Percentiles rank a stretch among this genome's conserved stretches.
These are phyloP conservation scores for Prunus mume DNA, from an alignment of 306 rosid genomes.

Conservation along the genomic window DNA sequence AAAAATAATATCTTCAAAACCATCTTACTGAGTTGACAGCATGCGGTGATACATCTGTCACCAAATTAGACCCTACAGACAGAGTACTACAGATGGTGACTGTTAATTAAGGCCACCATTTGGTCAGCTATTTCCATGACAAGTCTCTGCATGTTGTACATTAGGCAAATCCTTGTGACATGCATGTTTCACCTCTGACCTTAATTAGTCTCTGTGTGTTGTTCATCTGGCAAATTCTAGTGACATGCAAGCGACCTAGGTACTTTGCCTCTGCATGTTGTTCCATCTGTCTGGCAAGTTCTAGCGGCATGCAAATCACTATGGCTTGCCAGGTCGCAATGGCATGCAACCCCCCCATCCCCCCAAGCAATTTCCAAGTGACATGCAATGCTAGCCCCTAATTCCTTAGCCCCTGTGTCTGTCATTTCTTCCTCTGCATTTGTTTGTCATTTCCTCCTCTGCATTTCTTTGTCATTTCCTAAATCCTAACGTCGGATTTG, in stretches of 20 bases:
- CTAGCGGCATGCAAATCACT: not conserved
- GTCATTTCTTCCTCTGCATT: no score
- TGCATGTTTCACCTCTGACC: not conserved
- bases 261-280: no score
- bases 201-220: not conserved
- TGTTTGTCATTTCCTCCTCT: no score
- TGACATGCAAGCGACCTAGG: not conserved
- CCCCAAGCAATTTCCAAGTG: no score
- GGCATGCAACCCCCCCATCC: no score
- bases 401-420: no score
- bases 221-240: not conserved
- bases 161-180: not conserved
- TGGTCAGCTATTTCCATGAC: slow-evolving; percentile 3
- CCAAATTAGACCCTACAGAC: slow-evolving; percentile 1
- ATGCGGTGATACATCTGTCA: not conserved
- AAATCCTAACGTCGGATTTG: no score
- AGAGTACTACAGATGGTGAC: slow-evolving; percentile 1
- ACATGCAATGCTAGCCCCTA: no score
- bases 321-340: no score
- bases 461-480: no score
- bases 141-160: slow-evolving; percentile 12
- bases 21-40: not conserved
- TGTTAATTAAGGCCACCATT: not conserved
- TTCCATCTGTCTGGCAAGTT: no score
- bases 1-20: not conserved